Evolutionary conservation across 306 rosid genomes (phyloP).

Genomic region (Gleditsia sinensis): DNA sequence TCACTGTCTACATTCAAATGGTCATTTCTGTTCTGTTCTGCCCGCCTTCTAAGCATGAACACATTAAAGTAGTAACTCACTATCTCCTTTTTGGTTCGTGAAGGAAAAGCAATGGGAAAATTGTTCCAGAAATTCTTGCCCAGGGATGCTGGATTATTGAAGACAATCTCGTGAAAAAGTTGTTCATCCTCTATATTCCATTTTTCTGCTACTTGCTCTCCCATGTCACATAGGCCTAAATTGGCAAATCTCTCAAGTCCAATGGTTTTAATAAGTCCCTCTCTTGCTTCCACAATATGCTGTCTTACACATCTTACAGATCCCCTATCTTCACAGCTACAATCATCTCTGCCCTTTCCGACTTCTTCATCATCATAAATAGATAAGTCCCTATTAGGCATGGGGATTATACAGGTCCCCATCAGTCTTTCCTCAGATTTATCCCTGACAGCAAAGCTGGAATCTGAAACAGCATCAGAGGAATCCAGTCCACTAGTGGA

Average conservation of each 20-base stretch:
- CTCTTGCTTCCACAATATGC: conserved; percentile 72
- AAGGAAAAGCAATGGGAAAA: conserved; percentile 62
- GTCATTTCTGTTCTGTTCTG: conserved; percentile 74
- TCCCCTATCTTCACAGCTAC: conserved; percentile 65
- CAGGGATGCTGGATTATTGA: conserved; percentile 65
- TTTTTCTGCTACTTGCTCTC: conserved; percentile 70
- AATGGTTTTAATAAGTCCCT: conserved; percentile 43
- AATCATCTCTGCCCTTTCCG: conserved; percentile 72
- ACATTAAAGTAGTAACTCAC: conserved; percentile 93
- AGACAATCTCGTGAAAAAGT: conserved; percentile 63
- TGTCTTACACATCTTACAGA: conserved; percentile 69
- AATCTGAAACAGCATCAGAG: conserved; percentile 35
- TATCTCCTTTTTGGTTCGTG: conserved; percentile 67
- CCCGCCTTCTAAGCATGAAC: conserved; percentile 78
- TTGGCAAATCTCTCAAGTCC: conserved; percentile 48
- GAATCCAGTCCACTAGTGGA: conserved; percentile 5
- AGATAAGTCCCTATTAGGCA: conserved; percentile 58
- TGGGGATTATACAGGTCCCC: conserved; percentile 76
- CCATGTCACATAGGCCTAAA: conserved; percentile 58
- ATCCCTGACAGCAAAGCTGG: conserved; percentile 28
- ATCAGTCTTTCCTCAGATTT: conserved; percentile 50
- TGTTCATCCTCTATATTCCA: conserved; percentile 79
- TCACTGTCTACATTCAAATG: conserved; percentile 71
- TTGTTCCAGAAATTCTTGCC: conserved; percentile 78
- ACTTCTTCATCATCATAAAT: conserved; percentile 9